Conservation (phyloP, 306 rosid genomes). For the Cicer pinnatifidum region DNA sequence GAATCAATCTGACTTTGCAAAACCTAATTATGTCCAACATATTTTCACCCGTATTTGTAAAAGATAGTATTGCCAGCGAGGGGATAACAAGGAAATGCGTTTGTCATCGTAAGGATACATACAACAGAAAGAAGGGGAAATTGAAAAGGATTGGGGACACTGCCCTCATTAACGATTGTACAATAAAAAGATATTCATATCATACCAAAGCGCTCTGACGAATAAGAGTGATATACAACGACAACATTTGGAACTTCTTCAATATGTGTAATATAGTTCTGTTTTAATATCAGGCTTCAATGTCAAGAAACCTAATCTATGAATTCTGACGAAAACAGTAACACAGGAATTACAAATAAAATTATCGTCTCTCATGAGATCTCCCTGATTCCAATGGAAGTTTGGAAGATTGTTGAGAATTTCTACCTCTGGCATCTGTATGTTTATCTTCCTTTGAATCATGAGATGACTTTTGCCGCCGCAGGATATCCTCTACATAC, state of each 20-base stretch:
- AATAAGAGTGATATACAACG: constrained; percentile 23
- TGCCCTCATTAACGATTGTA: not conserved
- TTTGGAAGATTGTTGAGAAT: constrained; percentile 57
- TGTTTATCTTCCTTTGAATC: constrained; percentile 69
- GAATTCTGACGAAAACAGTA: not conserved
- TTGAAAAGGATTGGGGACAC: not conserved
- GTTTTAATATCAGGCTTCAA: constrained; percentile 34
- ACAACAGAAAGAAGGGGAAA: not conserved
- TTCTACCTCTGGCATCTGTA: constrained; percentile 57
- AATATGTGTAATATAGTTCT: constrained; percentile 30
- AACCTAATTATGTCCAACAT: no score
- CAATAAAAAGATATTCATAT: not conserved
- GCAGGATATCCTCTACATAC: constrained; percentile 66
- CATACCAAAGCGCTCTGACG: not conserved
- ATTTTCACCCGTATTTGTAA: not conserved
- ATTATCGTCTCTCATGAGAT: constrained; percentile 56
- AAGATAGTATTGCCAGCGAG: not conserved
- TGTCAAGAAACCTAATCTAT: constrained; percentile 34
- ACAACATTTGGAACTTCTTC: constrained; percentile 25
- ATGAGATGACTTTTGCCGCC: constrained; percentile 65
- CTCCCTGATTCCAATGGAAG: constrained; percentile 57
- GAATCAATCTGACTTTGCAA: no score
- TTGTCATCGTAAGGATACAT: not conserved
- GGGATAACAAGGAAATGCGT: not conserved
- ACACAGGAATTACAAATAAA: constrained; percentile 23